phyloP scores from a whole-genome alignment of 2,329 filamentous ascomycete genomes.

The Knufia petricola region DNA sequence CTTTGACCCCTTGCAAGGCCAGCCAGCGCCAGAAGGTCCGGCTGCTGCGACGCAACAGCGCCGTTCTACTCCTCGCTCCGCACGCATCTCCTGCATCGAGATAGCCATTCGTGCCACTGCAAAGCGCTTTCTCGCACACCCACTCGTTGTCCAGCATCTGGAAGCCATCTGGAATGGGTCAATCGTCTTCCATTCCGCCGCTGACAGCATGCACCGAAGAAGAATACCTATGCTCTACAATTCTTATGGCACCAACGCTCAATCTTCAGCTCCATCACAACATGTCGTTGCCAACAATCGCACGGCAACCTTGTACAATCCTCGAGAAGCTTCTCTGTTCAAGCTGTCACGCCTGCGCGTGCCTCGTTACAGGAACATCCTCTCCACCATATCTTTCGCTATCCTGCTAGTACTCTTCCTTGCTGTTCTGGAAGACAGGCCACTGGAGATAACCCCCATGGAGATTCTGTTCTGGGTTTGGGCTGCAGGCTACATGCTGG shows the following conservation, averaged over 20 bases:
- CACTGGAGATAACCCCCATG: slow-evolving; percentile 68
- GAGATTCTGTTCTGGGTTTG: slow-evolving; percentile 95
- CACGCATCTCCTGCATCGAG: slow-evolving; percentile 81
- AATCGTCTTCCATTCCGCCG: slow-evolving; percentile 85
- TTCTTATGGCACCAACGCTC: slow-evolving; percentile 32
- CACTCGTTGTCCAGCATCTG: slow-evolving; percentile 85
- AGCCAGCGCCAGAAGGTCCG: slow-evolving; percentile 43
- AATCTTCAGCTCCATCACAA: slow-evolving; percentile 8
- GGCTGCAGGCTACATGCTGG: slow-evolving; percentile 94
- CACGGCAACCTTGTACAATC: slow-evolving; percentile 81
- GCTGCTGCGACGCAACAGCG: slow-evolving; percentile 10
- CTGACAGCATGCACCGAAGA: slow-evolving; percentile 68
- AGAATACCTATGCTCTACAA: background rate
- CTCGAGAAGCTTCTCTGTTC: slow-evolving; percentile 77
- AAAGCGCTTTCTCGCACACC: slow-evolving; percentile 85
- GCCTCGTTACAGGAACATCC: slow-evolving; percentile 79
- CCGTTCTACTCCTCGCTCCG: slow-evolving; percentile 44
- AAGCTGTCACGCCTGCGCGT: slow-evolving; percentile 86
- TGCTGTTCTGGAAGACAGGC: slow-evolving; percentile 66
- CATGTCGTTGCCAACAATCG: slow-evolving; percentile 32
- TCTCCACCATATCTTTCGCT: slow-evolving; percentile 79
- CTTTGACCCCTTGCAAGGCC: slow-evolving; percentile 82
- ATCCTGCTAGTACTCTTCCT: slow-evolving; percentile 78
- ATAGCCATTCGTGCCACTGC: slow-evolving; percentile 87
- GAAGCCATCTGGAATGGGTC: slow-evolving; percentile 95